Conservation (phyloP, 2,329 filamentous ascomycete species). For the Beauveria varroae region DNA sequence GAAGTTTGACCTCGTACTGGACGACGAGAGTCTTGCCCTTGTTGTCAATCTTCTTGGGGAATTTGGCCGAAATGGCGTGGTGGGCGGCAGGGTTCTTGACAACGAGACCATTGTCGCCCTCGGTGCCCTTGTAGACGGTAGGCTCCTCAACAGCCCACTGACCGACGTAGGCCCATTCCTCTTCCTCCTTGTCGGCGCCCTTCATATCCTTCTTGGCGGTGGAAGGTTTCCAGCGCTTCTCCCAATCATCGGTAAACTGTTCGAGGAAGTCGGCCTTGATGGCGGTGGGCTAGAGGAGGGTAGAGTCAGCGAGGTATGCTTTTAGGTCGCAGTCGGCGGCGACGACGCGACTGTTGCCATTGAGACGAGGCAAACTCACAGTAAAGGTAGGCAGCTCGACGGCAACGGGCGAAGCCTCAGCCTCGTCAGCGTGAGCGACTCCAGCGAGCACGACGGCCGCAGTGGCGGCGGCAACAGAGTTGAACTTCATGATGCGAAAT, state of each 20-base stretch:
- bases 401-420: conserved; percentile 52
- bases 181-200: conserved; percentile 64
- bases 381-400: conserved; percentile 77
- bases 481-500: conserved; percentile 67
- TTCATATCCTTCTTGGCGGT: conserved; percentile 87
- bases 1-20: conserved; percentile 98
- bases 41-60: conserved; percentile 92
- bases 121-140: conserved; percentile 78
- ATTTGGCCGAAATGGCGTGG: conserved; percentile 98
- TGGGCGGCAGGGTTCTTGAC: conserved; percentile 97
- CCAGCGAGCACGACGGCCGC: conserved; percentile 66
- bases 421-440: conserved; percentile 61
- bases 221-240: conserved; percentile 85
- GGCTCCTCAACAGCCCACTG: conserved; percentile 98
- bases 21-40: conserved; percentile 96
- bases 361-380: conserved; percentile 47
- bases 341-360: not conserved
- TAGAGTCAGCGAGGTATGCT: conserved; percentile 17
- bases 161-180: conserved; percentile 96
- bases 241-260: conserved; percentile 97
- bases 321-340: not conserved
- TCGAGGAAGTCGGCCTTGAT: conserved; percentile 94
- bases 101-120: conserved; percentile 92
- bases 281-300: conserved; percentile 61
- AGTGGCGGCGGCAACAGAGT: conserved; percentile 66